Conservation (phyloP, 345 rosid genomes). For the Pistacia vera region DNA sequence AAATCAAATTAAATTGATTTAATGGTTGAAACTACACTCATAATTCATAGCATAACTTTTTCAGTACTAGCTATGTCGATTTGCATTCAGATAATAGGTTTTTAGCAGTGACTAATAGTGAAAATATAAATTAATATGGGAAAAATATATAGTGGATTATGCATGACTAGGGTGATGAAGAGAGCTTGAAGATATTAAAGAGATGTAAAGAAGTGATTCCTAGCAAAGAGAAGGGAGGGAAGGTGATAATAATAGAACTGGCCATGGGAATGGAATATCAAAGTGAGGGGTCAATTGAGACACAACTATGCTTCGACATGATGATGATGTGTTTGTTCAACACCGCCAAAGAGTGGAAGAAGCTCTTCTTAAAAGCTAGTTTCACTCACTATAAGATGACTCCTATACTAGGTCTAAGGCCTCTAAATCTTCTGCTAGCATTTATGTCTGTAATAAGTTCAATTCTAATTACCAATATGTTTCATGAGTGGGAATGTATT, state of each 20-base stretch:
- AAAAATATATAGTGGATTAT: constrained; percentile 4
- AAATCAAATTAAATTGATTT: too few relatives aligned
- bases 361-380: constrained; percentile 37
- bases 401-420: constrained; percentile 42
- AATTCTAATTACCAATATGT: constrained; percentile 2
- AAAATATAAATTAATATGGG: too few relatives aligned
- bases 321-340: constrained; percentile 30
- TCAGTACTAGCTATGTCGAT: too few relatives aligned
- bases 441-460: too few relatives aligned
- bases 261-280: not conserved
- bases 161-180: constrained; percentile 14
- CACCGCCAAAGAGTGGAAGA: constrained; percentile 42
- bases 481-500: too few relatives aligned
- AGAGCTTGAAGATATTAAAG: constrained; percentile 10
- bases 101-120: too few relatives aligned
- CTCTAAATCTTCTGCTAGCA: constrained; percentile 20
- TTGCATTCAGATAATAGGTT: too few relatives aligned
- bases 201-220: constrained; percentile 6
- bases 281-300: constrained; percentile 25
- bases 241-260: constrained; percentile 23
- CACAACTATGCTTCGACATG: constrained; percentile 42
- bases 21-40: too few relatives aligned
- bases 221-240: constrained; percentile 1
- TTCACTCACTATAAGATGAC: constrained; percentile 40
- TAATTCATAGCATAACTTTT: too few relatives aligned